Conservation (phyloP, 192 early-diverging fungal genomes). For the Pecoramyces ruminantium region DNA sequence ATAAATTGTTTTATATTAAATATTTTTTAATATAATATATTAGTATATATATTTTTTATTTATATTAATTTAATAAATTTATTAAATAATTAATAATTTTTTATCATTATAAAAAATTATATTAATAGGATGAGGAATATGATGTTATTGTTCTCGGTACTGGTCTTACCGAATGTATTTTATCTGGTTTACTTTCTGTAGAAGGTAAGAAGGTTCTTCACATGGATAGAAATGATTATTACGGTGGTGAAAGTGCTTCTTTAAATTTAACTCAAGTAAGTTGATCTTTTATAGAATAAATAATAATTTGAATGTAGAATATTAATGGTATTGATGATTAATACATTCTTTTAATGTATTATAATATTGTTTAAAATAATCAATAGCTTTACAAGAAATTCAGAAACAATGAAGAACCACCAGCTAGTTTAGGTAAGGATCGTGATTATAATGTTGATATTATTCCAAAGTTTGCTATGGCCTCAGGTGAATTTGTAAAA, state of each 20-base stretch:
- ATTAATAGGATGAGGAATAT: constrained; percentile 61
- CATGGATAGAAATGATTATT: constrained; percentile 91
- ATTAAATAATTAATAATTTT: no score
- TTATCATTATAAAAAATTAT: constrained; percentile 1
- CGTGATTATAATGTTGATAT: constrained; percentile 94
- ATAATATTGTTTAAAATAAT: neutral
- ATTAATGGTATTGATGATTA: no score
- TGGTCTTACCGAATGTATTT: constrained; percentile 76
- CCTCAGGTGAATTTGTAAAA: constrained; percentile 89
- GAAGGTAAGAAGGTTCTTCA: constrained; percentile 88
- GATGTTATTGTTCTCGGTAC: constrained; percentile 80
- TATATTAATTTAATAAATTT: no score
- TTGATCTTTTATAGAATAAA: no score
- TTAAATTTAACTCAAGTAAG: constrained; percentile 89
- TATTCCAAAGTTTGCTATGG: constrained; percentile 99
- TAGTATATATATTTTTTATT: no score
- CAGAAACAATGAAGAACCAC: constrained; percentile 27
- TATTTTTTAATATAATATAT: no score
- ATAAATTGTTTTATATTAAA: constrained; percentile 1
- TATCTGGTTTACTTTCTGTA: constrained; percentile 70
- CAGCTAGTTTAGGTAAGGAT: constrained; percentile 29
- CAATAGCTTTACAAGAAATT: constrained; percentile 53
- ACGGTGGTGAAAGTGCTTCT: constrained; percentile 89
- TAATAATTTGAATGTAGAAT: no score
- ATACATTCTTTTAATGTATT: constrained; percentile 1